Conservation (phyloP, 2,329 filamentous ascomycete genomes). For the Hymenoscyphus infarciens region DNA sequence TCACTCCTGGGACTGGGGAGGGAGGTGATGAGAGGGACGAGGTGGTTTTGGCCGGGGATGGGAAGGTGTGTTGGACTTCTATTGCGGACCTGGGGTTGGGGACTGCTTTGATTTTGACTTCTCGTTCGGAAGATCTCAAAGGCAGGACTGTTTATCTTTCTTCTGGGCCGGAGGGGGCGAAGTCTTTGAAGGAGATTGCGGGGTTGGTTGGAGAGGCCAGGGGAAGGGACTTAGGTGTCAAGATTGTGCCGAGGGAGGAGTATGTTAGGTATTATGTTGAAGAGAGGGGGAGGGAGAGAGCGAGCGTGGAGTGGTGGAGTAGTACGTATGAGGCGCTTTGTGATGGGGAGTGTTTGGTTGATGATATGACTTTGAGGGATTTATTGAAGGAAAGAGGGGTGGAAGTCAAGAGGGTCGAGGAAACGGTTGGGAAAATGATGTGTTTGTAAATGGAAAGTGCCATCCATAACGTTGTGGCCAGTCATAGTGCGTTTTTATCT, state of each 20-base stretch:
- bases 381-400: constrained; percentile 18
- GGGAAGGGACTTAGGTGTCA: constrained; percentile 18
- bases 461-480: too few species aligned
- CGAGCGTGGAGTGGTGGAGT: constrained; percentile 26
- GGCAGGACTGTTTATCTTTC: constrained; percentile 25
- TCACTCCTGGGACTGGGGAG: constrained; percentile 5
- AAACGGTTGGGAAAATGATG: constrained; percentile 26
- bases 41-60: constrained; percentile 29
- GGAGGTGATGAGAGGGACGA: constrained; percentile 21
- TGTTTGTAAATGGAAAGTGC: too few species aligned
- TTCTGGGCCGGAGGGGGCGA: constrained; percentile 7
- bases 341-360: constrained; percentile 24
- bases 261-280: constrained; percentile 24
- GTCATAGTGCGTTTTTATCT: too few species aligned
- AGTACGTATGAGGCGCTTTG: constrained; percentile 24
- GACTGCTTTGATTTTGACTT: constrained; percentile 23
- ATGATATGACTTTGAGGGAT: constrained; percentile 24
- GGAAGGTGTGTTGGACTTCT: constrained; percentile 26
- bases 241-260: constrained; percentile 22
- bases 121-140: constrained; percentile 13
- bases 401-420: constrained; percentile 18
- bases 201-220: constrained; percentile 16
- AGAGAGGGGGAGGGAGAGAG: constrained; percentile 18
- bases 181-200: constrained; percentile 23
- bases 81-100: constrained; percentile 28